Evolutionary conservation across 805 yeast species (phyloP).

Genomic region (Cyberlindnera euphorbiiphila): DNA sequence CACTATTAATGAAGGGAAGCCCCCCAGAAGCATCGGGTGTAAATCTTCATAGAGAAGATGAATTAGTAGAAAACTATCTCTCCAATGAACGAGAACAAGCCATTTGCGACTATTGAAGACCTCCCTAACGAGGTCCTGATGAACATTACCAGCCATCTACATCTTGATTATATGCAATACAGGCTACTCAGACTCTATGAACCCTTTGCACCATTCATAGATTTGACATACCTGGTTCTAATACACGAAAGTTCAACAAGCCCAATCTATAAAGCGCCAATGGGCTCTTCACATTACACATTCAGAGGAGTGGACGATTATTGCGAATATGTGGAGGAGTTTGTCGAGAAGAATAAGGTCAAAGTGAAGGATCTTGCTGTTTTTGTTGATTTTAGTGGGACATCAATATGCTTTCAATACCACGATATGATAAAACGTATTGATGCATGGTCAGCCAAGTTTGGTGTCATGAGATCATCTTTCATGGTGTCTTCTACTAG

Average conservation of each 20-base stretch:
- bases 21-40: too few species aligned
- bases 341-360: not conserved
- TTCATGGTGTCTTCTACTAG: too few species aligned
- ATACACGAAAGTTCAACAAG: not conserved
- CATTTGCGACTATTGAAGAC: not conserved
- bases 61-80: not conserved
- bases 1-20: too few species aligned
- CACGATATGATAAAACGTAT: too few species aligned
- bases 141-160: not conserved
- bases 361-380: not conserved
- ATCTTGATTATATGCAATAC: constrained; percentile 8
- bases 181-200: constrained; percentile 6
- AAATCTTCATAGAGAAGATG: not conserved
- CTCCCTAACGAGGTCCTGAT: constrained; percentile 11
- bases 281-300: not conserved
- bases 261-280: not conserved
- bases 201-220: constrained; percentile 2
- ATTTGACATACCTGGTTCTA: constrained; percentile 4
- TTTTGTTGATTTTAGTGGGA: not conserved
- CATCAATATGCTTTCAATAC: too few species aligned
- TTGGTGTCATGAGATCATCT: too few species aligned
- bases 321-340: not conserved
- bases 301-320: not conserved
- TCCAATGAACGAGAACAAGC: not conserved
- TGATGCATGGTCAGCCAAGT: too few species aligned